These are phyloP conservation scores for Aspergillus pseudonomiae DNA, from an alignment of 2,329 filamentous ascomycete genomes.

Conservation along the genomic window DNA sequence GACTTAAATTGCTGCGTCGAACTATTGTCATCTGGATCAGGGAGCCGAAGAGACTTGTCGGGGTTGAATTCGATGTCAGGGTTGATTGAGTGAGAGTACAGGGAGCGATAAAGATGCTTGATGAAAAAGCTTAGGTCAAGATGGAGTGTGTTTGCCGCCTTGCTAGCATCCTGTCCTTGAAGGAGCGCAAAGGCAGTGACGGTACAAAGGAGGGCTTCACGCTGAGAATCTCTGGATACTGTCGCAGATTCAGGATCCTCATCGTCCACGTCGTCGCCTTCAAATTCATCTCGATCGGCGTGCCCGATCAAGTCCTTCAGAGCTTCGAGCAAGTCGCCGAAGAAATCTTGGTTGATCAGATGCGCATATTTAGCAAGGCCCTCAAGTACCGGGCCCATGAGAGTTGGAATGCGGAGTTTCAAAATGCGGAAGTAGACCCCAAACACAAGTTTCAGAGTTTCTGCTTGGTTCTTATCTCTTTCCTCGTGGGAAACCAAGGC, in stretches of 20 bases:
- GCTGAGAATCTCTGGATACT: conserved; percentile 70
- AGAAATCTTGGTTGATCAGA: conserved; percentile 98
- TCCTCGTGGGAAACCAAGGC: conserved; percentile 90
- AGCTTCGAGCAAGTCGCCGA: conserved; percentile 91
- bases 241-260: conserved; percentile 40
- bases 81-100: conserved; percentile 77
- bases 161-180: conserved; percentile 88
- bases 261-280: conserved; percentile 50
- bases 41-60: conserved; percentile 70
- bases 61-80: conserved; percentile 82
- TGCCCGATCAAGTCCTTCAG: conserved; percentile 88
- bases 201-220: conserved; percentile 89
- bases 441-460: conserved; percentile 95
- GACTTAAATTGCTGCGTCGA: conserved; percentile 40
- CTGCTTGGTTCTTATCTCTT: conserved; percentile 88
- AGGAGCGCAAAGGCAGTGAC: conserved; percentile 96
- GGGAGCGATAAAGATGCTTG: conserved; percentile 84
- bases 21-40: conserved; percentile 61
- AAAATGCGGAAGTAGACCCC: conserved; percentile 92
- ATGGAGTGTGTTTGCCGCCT: conserved; percentile 77
- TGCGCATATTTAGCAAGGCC: conserved; percentile 92
- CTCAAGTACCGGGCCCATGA: conserved; percentile 97
- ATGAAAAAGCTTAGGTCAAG: conserved; percentile 96
- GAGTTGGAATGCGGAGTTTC: conserved; percentile 75
- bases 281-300: conserved; percentile 56